These are phyloP conservation scores for Eucalyptus pumila DNA, from an alignment of 345 rosid species.

Conservation along the genomic window DNA sequence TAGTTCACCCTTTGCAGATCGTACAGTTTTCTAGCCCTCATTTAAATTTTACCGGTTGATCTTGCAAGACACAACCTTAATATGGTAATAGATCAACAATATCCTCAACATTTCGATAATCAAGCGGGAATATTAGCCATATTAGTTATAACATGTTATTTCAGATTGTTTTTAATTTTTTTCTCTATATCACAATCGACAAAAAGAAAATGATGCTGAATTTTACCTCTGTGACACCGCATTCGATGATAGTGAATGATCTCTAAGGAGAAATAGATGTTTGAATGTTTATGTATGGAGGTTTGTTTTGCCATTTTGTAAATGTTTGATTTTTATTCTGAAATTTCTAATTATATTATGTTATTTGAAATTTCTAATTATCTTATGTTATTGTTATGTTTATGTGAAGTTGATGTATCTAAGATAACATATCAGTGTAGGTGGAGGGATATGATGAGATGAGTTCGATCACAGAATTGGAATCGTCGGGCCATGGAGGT, in stretches of 20 bases:
- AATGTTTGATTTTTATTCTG: too few species aligned
- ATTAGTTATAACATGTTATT: too few species aligned
- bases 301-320: neutral
- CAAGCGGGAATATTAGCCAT: too few species aligned
- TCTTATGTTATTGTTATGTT: too few species aligned
- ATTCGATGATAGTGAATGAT: neutral
- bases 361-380: too few species aligned
- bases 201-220: neutral
- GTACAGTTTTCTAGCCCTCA: neutral
- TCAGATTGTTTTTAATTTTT: neutral
- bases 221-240: neutral
- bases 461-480: neutral
- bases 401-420: neutral
- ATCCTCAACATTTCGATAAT: neutral
- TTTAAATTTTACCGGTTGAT: neutral
- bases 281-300: neutral
- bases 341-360: too few species aligned
- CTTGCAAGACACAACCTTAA: neutral
- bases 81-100: neutral
- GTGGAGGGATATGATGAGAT: neutral
- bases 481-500: neutral
- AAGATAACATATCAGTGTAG: neutral
- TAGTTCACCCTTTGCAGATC: neutral
- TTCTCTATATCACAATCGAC: neutral
- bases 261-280: neutral